Percentiles rank a stretch among this genome's conserved stretches.
Conservation (phyloP, 192 early-diverging fungal genomes). For the Entomortierella lignicola region DNA sequence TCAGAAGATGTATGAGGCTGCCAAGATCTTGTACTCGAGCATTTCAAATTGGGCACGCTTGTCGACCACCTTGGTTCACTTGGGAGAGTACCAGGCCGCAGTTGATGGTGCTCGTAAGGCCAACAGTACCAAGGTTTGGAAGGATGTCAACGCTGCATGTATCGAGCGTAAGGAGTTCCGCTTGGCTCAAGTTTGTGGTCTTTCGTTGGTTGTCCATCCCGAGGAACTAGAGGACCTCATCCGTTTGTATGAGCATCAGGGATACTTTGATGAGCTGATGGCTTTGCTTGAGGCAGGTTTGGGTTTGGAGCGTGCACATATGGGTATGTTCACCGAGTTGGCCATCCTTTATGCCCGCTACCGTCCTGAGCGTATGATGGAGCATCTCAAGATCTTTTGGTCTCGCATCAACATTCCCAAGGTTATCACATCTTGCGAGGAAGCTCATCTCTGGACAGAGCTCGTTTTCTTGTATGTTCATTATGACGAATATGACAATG, state of each 20-base stretch:
- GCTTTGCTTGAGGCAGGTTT: conserved; percentile 92
- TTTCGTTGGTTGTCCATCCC: conserved; percentile 96
- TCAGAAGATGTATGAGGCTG: conserved; percentile 90
- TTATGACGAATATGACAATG: conserved; percentile 99
- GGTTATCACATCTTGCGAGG: conserved; percentile 95
- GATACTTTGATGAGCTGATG: conserved; percentile 94
- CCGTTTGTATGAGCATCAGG: conserved; percentile 86
- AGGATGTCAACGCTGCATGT: conserved; percentile 98
- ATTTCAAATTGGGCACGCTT: conserved; percentile 98
- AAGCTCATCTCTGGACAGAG: conserved; percentile 95
- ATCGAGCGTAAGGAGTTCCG: conserved; percentile 96
- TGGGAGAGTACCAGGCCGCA: conserved; percentile 95
- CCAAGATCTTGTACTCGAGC: conserved; percentile 93
- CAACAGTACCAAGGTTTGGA: conserved; percentile 99
- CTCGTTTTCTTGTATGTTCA: conserved; percentile 98
- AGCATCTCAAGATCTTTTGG: conserved; percentile 97
- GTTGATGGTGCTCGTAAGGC: conserved; percentile 99
- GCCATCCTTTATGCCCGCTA: conserved; percentile 98
- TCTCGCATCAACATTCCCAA: conserved; percentile 99
- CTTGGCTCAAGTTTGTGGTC: conserved; percentile 97
- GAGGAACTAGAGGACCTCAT: conserved; percentile 95
- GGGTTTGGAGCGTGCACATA: conserved; percentile 97
- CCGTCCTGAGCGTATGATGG: conserved; percentile 94
- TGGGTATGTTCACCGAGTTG: conserved; percentile 99
- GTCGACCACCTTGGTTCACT: conserved; percentile 94